A percentile compares a stretch with the other conserved stretches of the same genome.
Conservation (phyloP, 1,139 yeast species). For the Sugiyamaella pinicola region DNA sequence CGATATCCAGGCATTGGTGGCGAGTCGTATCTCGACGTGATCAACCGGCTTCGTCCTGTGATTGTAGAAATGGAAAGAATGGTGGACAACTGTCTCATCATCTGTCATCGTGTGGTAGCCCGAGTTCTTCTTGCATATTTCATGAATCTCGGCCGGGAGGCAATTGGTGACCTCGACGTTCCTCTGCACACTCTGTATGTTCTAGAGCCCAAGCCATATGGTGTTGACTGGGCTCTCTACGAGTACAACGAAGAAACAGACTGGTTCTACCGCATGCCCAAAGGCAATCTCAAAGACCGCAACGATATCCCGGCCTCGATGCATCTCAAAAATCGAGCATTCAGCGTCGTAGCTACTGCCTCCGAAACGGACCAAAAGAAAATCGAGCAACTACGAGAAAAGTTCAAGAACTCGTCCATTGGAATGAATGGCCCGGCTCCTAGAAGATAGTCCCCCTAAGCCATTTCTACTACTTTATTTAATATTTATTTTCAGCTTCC, state of each 20-base stretch:
- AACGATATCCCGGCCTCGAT: constrained; percentile 23
- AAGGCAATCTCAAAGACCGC: constrained; percentile 36
- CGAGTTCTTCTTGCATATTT: constrained; percentile 86
- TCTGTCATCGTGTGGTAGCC: constrained; percentile 90
- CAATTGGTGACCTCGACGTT: constrained; percentile 87
- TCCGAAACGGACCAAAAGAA: constrained; percentile 22
- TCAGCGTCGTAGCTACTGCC: constrained; percentile 34
- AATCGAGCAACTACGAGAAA: constrained; percentile 22
- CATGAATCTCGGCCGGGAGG: constrained; percentile 76
- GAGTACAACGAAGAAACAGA: constrained; percentile 79
- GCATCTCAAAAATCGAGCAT: constrained; percentile 33
- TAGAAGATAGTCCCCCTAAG: constrained; percentile 2
- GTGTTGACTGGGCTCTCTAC: constrained; percentile 87
- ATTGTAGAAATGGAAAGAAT: constrained; percentile 93
- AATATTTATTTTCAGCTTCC: constrained; percentile 8
- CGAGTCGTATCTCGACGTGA: constrained; percentile 90
- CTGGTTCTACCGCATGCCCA: constrained; percentile 71
- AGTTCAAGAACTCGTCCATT: constrained; percentile 14
- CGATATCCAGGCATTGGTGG: constrained; percentile 98
- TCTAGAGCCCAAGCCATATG: constrained; percentile 91
- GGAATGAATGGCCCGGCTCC: constrained; percentile 10
- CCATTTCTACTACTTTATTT: constrained; percentile 5
- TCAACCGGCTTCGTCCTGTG: constrained; percentile 83
- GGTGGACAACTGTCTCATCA: constrained; percentile 77
- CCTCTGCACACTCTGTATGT: constrained; percentile 90